Conservation (phyloP, 805 yeast genomes). For the Sungouiozyma ichnusensis region DNA sequence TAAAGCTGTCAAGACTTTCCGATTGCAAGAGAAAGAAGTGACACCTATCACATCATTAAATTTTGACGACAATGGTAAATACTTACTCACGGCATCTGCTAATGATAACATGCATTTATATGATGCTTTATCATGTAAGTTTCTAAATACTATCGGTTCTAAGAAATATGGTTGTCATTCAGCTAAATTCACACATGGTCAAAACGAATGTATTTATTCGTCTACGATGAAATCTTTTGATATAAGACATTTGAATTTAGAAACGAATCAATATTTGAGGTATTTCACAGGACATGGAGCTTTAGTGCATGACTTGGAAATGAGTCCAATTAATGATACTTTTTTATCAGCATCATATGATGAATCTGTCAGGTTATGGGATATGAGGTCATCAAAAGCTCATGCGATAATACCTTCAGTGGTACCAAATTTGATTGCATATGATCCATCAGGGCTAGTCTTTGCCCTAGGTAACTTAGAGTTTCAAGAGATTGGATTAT, state of each 20-base stretch:
- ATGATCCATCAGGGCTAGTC: constrained; percentile 78
- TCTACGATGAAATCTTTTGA: constrained; percentile 73
- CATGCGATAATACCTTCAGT: constrained; percentile 52
- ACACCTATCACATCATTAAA: constrained; percentile 60
- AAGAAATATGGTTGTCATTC: constrained; percentile 89
- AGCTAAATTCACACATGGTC: constrained; percentile 73
- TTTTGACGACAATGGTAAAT: constrained; percentile 78
- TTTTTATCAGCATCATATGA: constrained; percentile 65
- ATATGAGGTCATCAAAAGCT: constrained; percentile 54
- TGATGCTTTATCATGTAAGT: constrained; percentile 62
- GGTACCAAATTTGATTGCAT: constrained; percentile 48
- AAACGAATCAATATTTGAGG: constrained; percentile 68
- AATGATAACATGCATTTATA: constrained; percentile 80
- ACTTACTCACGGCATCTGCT: constrained; percentile 61
- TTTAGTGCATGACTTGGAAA: constrained; percentile 60
- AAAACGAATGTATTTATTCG: constrained; percentile 65
- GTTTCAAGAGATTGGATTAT: constrained; percentile 41
- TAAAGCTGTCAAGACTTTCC: constrained; percentile 40
- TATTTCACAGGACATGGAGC: constrained; percentile 84
- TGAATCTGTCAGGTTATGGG: constrained; percentile 81
- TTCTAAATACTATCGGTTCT: constrained; percentile 57
- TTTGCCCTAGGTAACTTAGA: constrained; percentile 54
- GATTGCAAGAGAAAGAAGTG: constrained; percentile 36
- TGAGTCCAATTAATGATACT: constrained; percentile 57
- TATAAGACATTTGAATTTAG: constrained; percentile 64